Base-by-base conservation (phyloP, 345 rosid species). In the Bruguiera sexangula region DNA sequence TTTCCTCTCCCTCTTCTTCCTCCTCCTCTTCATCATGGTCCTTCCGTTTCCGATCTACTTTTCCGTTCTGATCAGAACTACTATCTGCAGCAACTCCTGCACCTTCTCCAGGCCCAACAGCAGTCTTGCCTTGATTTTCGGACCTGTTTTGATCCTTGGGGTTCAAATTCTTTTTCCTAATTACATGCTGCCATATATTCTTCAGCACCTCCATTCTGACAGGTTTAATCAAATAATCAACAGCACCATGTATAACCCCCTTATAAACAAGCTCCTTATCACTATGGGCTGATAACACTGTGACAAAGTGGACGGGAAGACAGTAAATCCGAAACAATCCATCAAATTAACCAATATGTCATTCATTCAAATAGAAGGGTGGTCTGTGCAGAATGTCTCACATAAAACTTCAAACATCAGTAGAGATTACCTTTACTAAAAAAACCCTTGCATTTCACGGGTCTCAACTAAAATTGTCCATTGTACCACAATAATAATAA, bases 121-220 rank as follows among this genome's bases (percentile, higher is more conserved):
- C 70, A 69, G 75, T 63, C 74, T 71, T 86, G 32, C 82, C 88
- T 53, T 66, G 79, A 32, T 75, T 70, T 58, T 79, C 18, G 0
- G 69, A 73, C 75, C 67, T 79, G 71, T 50, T 79, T 58, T 65
- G 75, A 50, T 81, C 88, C 83, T 83, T 83, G 8, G 81, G 77
- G 8, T 80, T 78, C 39, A 74, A 22, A 62, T 85, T 90, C 81
- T 76, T 84, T 70, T 79, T 88, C 82, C 99, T 81, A 59, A 90
- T 82, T 2, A 95, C 88, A 78, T 95, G 99, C 48, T 89, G 98
- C 98, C 98, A 94, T 76, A 94, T 91, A 78, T 95, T 95, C 69
- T 82, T 76, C 63, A 95, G 88, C 86, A 88, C 96, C 85, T 95
- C 89, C 36, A 89, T 75, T 76, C 98, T 77, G 67, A 90, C 94